Conservation (phyloP, 441 rosid genomes). For the Pelargonium myrrhifolium region DNA sequence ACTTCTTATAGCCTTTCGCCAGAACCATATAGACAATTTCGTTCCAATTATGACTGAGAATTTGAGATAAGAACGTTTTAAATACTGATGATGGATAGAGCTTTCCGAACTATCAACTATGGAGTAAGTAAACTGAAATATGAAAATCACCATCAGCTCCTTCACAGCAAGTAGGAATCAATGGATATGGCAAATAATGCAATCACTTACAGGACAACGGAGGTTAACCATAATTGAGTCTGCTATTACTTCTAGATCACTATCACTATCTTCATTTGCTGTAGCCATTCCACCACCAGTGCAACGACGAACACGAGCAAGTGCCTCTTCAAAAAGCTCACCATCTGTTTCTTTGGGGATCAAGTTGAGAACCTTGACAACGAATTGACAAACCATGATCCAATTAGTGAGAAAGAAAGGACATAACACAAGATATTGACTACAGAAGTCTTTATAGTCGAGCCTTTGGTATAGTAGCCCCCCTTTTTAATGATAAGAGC, state of each 20-base stretch:
- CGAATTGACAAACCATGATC: slow-evolving; percentile 6
- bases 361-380: slow-evolving; percentile 20
- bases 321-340: slow-evolving; percentile 23
- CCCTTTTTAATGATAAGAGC: too few relatives aligned
- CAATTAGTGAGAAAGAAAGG: not conserved
- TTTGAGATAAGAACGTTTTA: too few relatives aligned
- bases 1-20: not conserved
- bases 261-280: slow-evolving; percentile 24
- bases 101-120: not conserved
- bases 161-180: not conserved
- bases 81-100: not conserved
- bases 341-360: slow-evolving; percentile 28
- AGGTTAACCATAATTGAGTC: slow-evolving; percentile 24
- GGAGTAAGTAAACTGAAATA: not conserved
- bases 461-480: too few relatives aligned
- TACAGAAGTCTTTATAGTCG: too few relatives aligned
- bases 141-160: slow-evolving; percentile 1
- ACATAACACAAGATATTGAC: not conserved
- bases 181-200: not conserved
- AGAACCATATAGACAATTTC: not conserved
- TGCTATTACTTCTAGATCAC: slow-evolving; percentile 29
- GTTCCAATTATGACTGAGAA: not conserved
- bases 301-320: slow-evolving; percentile 26
- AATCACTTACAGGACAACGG: slow-evolving; percentile 29
- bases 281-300: slow-evolving; percentile 26